phyloP scores from a whole-genome alignment of 352 stramenopile species.

The Pythium insidiosum region DNA sequence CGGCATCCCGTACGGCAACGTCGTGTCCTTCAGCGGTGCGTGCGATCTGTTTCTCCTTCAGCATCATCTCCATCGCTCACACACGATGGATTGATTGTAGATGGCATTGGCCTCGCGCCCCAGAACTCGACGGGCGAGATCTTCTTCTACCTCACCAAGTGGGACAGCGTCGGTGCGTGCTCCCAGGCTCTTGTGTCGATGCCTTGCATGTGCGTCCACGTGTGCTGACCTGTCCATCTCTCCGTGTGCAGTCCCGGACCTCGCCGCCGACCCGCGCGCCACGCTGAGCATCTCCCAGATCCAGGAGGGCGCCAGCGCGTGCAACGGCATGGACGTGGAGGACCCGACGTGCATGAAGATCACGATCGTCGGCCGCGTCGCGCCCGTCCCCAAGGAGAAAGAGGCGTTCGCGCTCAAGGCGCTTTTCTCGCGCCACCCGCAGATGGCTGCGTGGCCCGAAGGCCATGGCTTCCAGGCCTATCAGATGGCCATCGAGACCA shows the following conservation, averaged over 20 bases:
- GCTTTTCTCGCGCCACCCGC: constrained; percentile 66
- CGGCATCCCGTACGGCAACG: constrained; percentile 41
- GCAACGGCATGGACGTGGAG: constrained; percentile 58
- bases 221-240: too few species aligned
- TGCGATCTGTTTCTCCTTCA: too few species aligned
- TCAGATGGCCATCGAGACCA: constrained; percentile 44
- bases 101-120: constrained; percentile 39
- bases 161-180: too few species aligned
- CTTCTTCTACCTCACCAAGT: constrained; percentile 61
- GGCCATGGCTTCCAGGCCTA: constrained; percentile 49
- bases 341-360: constrained; percentile 73
- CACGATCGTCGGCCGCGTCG: constrained; percentile 41
- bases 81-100: constrained; percentile 19
- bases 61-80: background rate
- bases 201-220: too few species aligned
- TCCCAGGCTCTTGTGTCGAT: too few species aligned
- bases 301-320: constrained; percentile 36
- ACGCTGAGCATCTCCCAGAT: constrained; percentile 55
- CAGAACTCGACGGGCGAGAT: constrained; percentile 47
- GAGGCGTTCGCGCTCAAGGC: constrained; percentile 32
- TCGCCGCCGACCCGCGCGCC: constrained; percentile 42
- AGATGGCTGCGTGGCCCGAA: constrained; percentile 59
- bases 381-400: constrained; percentile 28
- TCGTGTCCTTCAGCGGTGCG: constrained; percentile 65
- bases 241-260: constrained; percentile 36